Percentiles rank a stretch among this genome's conserved stretches.
phyloP scores from a whole-genome alignment of 306 rosid genomes.

The Cicer yamashitae region DNA sequence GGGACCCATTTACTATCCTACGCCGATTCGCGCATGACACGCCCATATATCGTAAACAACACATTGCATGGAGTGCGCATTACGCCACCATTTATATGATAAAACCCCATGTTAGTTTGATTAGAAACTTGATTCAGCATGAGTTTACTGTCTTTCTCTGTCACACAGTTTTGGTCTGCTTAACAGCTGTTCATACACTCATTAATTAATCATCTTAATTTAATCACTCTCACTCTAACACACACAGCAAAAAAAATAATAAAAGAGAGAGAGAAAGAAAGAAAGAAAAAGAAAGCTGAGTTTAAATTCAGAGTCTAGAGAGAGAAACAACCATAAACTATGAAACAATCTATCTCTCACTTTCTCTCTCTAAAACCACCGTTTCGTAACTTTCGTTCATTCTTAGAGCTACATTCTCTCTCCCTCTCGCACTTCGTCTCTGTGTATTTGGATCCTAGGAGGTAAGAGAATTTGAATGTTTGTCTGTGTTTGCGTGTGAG shows the following conservation, averaged over 20 bases:
- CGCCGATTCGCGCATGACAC: constrained; percentile 38
- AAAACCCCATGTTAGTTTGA: constrained; percentile 19
- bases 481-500: background rate
- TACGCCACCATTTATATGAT: constrained; percentile 50
- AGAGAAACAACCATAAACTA: constrained; percentile 57
- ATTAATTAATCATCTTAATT: constrained; percentile 43
- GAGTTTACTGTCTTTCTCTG: constrained; percentile 51
- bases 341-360: constrained; percentile 42
- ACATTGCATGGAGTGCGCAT: constrained; percentile 51
- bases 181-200: constrained; percentile 43
- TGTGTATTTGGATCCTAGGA: constrained; percentile 57
- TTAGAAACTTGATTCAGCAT: constrained; percentile 2
- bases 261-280: background rate
- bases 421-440: constrained; percentile 15
- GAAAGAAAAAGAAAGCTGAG: constrained; percentile 40
- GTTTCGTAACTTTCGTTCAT: constrained; percentile 1
- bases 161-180: constrained; percentile 54
- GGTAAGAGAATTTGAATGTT: constrained; percentile 65
- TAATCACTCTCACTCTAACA: constrained; percentile 48
- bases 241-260: background rate
- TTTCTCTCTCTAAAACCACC: constrained; percentile 53
- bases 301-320: constrained; percentile 62
- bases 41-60: background rate
- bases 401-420: constrained; percentile 38
- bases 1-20: constrained; percentile 38